Evolutionary conservation across 805 yeast species (phyloP).

Genomic region (Kregervanrija pseudodelftensis): DNA sequence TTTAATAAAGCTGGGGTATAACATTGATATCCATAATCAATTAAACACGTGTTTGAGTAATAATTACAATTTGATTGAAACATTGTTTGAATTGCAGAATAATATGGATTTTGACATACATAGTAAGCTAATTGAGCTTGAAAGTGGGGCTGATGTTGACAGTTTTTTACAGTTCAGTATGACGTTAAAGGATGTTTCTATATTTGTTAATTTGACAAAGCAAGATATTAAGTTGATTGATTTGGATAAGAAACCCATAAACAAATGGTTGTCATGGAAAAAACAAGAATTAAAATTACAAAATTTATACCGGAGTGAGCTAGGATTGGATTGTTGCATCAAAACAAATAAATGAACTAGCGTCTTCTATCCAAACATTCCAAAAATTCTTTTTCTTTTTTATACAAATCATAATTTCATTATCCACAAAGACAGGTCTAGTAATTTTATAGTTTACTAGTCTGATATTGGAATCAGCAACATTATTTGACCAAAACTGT

Average conservation of each 20-base stretch:
- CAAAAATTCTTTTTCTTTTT: conserved; percentile 2
- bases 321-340: conserved; percentile 10
- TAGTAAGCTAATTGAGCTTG: conserved; percentile 20
- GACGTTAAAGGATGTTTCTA: conserved; percentile 48
- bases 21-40: background rate
- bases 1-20: background rate
- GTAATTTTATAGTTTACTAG: conserved; percentile 41
- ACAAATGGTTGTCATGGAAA: conserved; percentile 40
- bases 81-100: conserved; percentile 28
- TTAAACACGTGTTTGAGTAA: conserved; percentile 4
- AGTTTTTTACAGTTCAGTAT: conserved; percentile 35
- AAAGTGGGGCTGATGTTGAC: conserved; percentile 33
- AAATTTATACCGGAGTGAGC: conserved; percentile 2
- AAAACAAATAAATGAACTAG: conserved; percentile 9
- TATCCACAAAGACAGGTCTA: conserved; percentile 42
- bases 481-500: conserved; percentile 32
- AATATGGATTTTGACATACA: conserved; percentile 26
- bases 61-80: conserved; percentile 11
- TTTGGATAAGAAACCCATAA: conserved; percentile 39
- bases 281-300: conserved; percentile 17
- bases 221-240: conserved; percentile 32
- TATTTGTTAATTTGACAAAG: conserved; percentile 34
- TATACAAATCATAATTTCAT: conserved; percentile 23
- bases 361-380: conserved; percentile 23
- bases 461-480: conserved; percentile 13